These are phyloP conservation scores for Clonostachys solani DNA, from an alignment of 2,329 filamentous ascomycete species.

Conservation along the genomic window DNA sequence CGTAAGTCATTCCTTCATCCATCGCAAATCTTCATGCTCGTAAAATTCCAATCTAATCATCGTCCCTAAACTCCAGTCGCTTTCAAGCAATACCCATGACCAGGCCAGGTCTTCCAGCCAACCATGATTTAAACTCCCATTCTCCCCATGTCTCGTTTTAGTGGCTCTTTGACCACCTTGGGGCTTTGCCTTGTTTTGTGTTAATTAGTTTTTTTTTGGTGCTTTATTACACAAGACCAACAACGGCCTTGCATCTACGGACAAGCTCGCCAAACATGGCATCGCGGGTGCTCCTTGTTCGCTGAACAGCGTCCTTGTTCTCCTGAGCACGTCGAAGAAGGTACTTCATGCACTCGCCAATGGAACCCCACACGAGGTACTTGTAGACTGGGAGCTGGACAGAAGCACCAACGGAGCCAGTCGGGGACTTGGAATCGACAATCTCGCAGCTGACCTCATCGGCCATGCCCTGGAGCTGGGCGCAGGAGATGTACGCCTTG, in stretches of 20 bases:
- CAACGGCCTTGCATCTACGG: slow-evolving; percentile 42
- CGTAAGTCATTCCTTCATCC: too few relatives aligned
- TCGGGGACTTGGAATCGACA: slow-evolving; percentile 20
- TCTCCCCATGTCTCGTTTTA: too few relatives aligned
- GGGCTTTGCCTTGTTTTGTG: background rate
- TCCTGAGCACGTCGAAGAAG: slow-evolving; percentile 59
- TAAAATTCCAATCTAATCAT: too few relatives aligned
- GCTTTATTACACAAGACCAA: slow-evolving; percentile 22
- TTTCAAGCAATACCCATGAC: too few relatives aligned
- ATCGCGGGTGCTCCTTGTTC: slow-evolving; percentile 57
- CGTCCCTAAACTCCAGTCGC: too few relatives aligned
- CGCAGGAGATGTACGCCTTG: slow-evolving; percentile 33
- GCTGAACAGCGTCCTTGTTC: slow-evolving; percentile 66
- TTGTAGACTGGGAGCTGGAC: slow-evolving; percentile 58
- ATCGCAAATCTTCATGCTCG: too few relatives aligned
- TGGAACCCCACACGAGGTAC: slow-evolving; percentile 67
- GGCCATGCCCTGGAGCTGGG: slow-evolving; percentile 92
- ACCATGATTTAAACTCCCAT: too few relatives aligned
- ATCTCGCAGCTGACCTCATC: slow-evolving; percentile 79
- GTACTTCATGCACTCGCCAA: slow-evolving; percentile 83
- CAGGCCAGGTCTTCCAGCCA: too few relatives aligned
- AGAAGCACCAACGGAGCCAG: background rate
- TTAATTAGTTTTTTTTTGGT: background rate
- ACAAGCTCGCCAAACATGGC: slow-evolving; percentile 60
- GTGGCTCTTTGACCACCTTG: too few relatives aligned